Evolutionary conservation across 2,329 filamentous ascomycete genomes (phyloP).

Genomic region (Colletotrichum siamense): DNA sequence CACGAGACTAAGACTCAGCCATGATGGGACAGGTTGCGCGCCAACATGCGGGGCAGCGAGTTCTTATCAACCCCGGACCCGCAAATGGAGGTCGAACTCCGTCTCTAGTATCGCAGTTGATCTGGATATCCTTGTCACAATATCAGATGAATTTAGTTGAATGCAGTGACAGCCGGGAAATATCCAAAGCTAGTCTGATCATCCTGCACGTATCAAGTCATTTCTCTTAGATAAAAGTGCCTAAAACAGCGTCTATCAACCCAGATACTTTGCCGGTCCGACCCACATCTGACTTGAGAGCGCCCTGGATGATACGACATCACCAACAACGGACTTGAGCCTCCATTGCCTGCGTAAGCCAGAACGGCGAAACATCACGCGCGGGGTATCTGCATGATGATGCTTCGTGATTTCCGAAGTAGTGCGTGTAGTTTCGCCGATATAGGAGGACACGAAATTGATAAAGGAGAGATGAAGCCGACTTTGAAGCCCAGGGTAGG

Average conservation of each 20-base stretch:
- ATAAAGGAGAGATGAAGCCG: neutral
- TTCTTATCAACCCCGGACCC: constrained; percentile 1
- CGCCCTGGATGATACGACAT: neutral
- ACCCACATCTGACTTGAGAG: neutral
- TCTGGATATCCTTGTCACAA: neutral
- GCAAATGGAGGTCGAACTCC: constrained; percentile 7
- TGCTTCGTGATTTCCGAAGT: neutral
- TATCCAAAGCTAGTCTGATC: neutral
- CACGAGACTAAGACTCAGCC: neutral
- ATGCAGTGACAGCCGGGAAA: neutral
- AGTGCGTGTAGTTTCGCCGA: neutral
- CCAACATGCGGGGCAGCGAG: neutral
- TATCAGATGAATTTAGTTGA: neutral
- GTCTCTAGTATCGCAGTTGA: neutral
- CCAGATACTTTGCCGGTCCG: neutral
- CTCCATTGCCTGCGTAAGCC: neutral
- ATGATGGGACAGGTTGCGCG: neutral
- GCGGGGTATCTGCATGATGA: neutral
- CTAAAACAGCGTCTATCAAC: neutral
- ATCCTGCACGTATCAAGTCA: neutral
- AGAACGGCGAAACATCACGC: neutral
- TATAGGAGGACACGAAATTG: neutral
- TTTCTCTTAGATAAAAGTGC: neutral
- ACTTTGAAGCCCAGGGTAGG: neutral
- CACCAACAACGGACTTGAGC: neutral